These are phyloP conservation scores for Dendrostoma leiphaemia DNA, from an alignment of 2,329 filamentous ascomycete species.

Conservation along the genomic window DNA sequence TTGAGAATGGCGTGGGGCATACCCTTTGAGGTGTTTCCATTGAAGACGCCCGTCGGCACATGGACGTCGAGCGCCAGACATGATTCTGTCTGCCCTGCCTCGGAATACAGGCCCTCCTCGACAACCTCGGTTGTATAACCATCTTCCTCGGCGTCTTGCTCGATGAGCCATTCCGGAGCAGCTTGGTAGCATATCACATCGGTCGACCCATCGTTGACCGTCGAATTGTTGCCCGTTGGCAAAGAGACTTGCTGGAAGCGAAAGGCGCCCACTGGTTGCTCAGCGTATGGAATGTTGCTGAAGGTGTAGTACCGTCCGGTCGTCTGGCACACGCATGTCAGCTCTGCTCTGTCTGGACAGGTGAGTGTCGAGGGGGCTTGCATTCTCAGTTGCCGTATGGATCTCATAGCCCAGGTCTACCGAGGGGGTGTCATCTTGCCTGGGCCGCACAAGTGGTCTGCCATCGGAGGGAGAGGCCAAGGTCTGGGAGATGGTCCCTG, in stretches of 20 bases:
- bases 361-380: conserved; percentile 4
- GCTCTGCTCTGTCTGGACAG: too few relatives aligned
- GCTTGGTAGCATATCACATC: conserved; percentile 28
- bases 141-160: conserved; percentile 17
- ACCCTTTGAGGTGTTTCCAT: conserved; percentile 3
- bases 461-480: conserved; percentile 2
- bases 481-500: background rate
- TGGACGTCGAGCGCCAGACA: conserved; percentile 51
- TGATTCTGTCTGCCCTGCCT: conserved; percentile 36
- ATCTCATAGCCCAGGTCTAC: conserved; percentile 29
- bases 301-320: conserved; percentile 36
- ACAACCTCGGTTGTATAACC: conserved; percentile 12
- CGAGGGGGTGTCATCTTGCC: conserved; percentile 8
- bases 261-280: conserved; percentile 32
- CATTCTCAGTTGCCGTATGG: conserved; percentile 25
- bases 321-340: too few relatives aligned
- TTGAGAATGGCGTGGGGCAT: background rate
- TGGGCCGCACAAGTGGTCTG: background rate
- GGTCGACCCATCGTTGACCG: conserved; percentile 21
- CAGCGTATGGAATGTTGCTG: conserved; percentile 36
- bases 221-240: conserved; percentile 24
- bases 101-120: conserved; percentile 17
- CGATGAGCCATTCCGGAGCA: conserved; percentile 27
- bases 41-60: conserved; percentile 37
- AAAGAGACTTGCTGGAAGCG: conserved; percentile 32